Conservation (phyloP, 805 yeast species). For the Ogataea nonfermentans region DNA sequence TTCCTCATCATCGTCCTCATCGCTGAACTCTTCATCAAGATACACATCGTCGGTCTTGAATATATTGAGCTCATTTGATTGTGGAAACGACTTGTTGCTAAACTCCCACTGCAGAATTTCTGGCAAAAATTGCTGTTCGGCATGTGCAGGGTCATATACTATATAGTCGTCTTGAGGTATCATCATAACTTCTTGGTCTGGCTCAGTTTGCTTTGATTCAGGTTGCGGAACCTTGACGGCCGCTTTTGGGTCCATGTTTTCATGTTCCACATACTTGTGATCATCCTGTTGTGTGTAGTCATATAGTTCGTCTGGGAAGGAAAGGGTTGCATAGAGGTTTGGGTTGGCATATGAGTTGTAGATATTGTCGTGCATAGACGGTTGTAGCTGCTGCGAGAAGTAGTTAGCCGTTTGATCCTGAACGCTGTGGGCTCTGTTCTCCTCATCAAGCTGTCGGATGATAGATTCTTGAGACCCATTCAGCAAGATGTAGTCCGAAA, state of each 20-base stretch:
- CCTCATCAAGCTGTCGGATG: conserved; percentile 15
- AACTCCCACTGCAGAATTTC: conserved; percentile 30
- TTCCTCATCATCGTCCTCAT: conserved; percentile 34
- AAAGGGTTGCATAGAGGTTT: conserved; percentile 24
- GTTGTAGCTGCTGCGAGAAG: conserved; percentile 4
- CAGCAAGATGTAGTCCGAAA: conserved; percentile 25
- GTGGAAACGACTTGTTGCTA: conserved; percentile 29
- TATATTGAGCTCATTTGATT: conserved; percentile 33
- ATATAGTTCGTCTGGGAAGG: conserved; percentile 29
- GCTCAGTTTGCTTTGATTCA: conserved; percentile 3
- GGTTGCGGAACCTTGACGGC: conserved; percentile 10
- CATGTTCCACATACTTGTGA: conserved; percentile 4
- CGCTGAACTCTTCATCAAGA: conserved; percentile 30
- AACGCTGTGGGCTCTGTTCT: conserved; percentile 6
- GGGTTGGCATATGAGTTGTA: conserved; percentile 33
- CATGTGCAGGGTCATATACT: conserved; percentile 25
- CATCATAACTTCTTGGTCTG: conserved; percentile 29
- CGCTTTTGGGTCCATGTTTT: conserved; percentile 17
- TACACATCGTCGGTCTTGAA: conserved; percentile 32
- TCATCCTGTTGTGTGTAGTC: conserved; percentile 11
- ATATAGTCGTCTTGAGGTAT: conserved; percentile 33
- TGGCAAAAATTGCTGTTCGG: conserved; percentile 26
- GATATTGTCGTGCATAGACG: conserved; percentile 18
- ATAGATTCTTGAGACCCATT: conserved; percentile 31
- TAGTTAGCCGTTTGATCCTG: conserved; percentile 7